Percentiles rank a stretch among this genome's conserved stretches.
These are phyloP conservation scores for Amaranthus palmeri DNA, from an alignment of 148 eudicot species.

Conservation along the genomic window DNA sequence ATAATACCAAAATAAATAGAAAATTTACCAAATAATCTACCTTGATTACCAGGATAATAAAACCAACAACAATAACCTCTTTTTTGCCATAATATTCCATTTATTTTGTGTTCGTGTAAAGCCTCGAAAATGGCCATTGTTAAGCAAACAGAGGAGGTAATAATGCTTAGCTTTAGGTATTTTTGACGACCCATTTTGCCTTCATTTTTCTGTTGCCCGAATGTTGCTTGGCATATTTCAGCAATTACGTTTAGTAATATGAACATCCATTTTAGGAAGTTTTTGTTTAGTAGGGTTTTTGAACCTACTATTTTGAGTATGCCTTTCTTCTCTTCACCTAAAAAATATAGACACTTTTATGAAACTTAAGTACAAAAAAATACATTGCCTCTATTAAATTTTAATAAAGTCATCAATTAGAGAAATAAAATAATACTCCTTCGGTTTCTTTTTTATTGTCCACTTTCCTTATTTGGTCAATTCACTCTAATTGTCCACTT, in stretches of 20 bases:
- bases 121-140: slow-evolving; percentile 14
- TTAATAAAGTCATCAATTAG: no score
- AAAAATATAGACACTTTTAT: no score
- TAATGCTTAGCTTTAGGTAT: slow-evolving; percentile 2
- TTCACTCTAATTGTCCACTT: no score
- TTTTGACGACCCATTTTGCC: slow-evolving; percentile 5
- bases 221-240: slow-evolving; percentile 12
- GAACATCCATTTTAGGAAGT: slow-evolving; percentile 5
- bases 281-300: background rate
- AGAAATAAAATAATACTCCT: no score
- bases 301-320: background rate
- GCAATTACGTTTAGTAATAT: slow-evolving; percentile 10
- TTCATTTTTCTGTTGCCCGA: background rate
- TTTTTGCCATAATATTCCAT: slow-evolving; percentile 15
- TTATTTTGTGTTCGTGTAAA: slow-evolving; percentile 4
- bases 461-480: no score
- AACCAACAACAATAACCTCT: slow-evolving; percentile 20
- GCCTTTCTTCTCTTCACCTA: no score
- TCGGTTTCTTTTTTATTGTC: no score
- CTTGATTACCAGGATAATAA: slow-evolving; percentile 9
- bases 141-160: slow-evolving; percentile 20
- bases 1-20: slow-evolving; percentile 25
- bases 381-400: no score
- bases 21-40: slow-evolving; percentile 12
- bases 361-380: no score